phyloP scores from a whole-genome alignment of 331 rosid species.

The Saraca asoca region DNA sequence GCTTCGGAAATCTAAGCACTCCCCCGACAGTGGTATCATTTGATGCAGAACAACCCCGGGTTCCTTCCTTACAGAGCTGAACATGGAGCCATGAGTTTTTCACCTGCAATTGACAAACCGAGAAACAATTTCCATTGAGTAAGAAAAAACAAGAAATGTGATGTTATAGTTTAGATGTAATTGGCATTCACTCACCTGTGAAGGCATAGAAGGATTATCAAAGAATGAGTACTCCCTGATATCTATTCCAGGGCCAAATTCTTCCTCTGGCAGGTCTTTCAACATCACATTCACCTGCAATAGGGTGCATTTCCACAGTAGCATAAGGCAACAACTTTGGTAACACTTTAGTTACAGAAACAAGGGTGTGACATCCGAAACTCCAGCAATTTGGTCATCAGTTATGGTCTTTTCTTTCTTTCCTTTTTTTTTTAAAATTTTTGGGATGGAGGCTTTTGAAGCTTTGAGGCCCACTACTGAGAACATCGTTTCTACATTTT shows the following conservation, averaged over 20 bases:
- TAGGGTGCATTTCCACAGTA: slow-evolving; percentile 30
- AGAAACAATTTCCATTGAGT: slow-evolving; percentile 19
- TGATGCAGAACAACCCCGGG: slow-evolving; percentile 53
- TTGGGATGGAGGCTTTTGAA: no score
- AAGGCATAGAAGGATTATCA: slow-evolving; percentile 76
- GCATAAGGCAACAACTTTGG: slow-evolving; percentile 28
- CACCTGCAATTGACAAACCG: slow-evolving; percentile 56
- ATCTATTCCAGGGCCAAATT: slow-evolving; percentile 70
- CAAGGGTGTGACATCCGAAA: not conserved
- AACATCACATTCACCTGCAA: slow-evolving; percentile 81
- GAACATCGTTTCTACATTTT: no score
- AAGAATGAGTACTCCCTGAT: slow-evolving; percentile 87
- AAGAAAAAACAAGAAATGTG: slow-evolving; percentile 19
- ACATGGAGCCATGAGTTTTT: slow-evolving; percentile 88
- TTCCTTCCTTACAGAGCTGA: slow-evolving; percentile 81
- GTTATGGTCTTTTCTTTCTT: no score
- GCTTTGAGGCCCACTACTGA: no score
- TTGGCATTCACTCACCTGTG: slow-evolving; percentile 54
- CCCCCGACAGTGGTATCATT: slow-evolving; percentile 53
- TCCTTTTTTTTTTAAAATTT: no score
- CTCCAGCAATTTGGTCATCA: no score
- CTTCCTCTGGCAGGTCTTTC: slow-evolving; percentile 68
- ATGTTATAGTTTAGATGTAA: slow-evolving; percentile 16
- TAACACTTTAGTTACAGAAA: slow-evolving; percentile 19
- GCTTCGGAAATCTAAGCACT: slow-evolving; percentile 75